Evolutionary conservation across 1,139 yeast species (phyloP).

Genomic region (Blastobotrys serpentis): DNA sequence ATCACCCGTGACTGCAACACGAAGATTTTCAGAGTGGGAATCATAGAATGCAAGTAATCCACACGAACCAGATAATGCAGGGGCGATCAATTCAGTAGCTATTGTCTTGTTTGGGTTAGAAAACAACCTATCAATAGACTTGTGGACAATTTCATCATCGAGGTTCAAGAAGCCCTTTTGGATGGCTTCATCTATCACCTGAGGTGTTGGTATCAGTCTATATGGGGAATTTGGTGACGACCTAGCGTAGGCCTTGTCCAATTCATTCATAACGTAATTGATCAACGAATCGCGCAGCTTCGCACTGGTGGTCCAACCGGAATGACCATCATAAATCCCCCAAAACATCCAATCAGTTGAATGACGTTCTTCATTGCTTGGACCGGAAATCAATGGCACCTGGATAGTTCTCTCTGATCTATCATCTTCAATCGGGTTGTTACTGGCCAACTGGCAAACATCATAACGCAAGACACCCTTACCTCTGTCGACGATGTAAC

Average conservation of each 20-base stretch:
- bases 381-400: slow-evolving; percentile 55
- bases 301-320: slow-evolving; percentile 92
- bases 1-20: slow-evolving; percentile 96
- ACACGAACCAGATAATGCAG: slow-evolving; percentile 95
- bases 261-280: slow-evolving; percentile 70
- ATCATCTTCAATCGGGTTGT: slow-evolving; percentile 93
- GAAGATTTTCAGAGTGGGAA: slow-evolving; percentile 63
- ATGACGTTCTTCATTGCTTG: slow-evolving; percentile 30
- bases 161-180: slow-evolving; percentile 75
- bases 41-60: slow-evolving; percentile 86
- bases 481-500: slow-evolving; percentile 75
- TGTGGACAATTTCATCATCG: slow-evolving; percentile 83
- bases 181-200: slow-evolving; percentile 75
- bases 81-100: slow-evolving; percentile 79
- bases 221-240: slow-evolving; percentile 35
- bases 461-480: slow-evolving; percentile 94
- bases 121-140: slow-evolving; percentile 67
- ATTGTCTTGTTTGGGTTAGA: slow-evolving; percentile 54
- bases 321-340: slow-evolving; percentile 96
- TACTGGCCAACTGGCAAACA: slow-evolving; percentile 84
- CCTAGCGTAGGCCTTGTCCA: slow-evolving; percentile 62
- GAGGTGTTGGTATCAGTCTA: slow-evolving; percentile 59
- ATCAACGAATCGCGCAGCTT: slow-evolving; percentile 78
- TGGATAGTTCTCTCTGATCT: slow-evolving; percentile 83
- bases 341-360: slow-evolving; percentile 90